Percentiles rank a stretch among this genome's conserved stretches.
Evolutionary conservation across 768 basidiomycete species (phyloP).

Genomic region (Pisolithus marmoratus): DNA sequence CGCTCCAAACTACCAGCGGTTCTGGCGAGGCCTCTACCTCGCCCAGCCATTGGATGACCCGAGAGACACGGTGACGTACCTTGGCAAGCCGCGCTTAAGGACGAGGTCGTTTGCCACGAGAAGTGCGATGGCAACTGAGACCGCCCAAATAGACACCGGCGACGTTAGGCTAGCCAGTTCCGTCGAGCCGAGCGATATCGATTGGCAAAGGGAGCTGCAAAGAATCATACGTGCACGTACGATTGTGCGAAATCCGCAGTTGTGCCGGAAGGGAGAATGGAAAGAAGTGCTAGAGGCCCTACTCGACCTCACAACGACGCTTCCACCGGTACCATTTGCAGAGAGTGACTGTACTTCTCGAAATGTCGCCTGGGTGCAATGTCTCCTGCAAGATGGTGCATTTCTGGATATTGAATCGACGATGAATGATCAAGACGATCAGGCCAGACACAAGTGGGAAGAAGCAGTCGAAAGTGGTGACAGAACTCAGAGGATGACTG

Average conservation of each 20-base stretch:
- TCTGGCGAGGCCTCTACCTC: constrained; percentile 69
- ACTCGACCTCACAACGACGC: constrained; percentile 40
- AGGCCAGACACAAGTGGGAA: background rate
- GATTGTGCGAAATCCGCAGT: constrained; percentile 31
- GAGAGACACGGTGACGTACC: constrained; percentile 38
- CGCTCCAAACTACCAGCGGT: constrained; percentile 31
- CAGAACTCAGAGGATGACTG: background rate
- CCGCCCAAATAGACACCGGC: background rate
- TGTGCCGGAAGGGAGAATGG: constrained; percentile 41
- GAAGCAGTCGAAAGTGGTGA: background rate
- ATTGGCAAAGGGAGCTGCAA: constrained; percentile 54
- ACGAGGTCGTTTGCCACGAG: too few relatives aligned
- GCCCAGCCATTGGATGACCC: constrained; percentile 60
- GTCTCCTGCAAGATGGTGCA: constrained; percentile 34
- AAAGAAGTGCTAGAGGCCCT: constrained; percentile 41
- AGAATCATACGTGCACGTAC: constrained; percentile 49
- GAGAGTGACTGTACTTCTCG: constrained; percentile 32
- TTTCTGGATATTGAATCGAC: constrained; percentile 38
- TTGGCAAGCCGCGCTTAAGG: constrained; percentile 16
- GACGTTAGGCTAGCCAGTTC: background rate
- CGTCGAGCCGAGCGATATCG: constrained; percentile 17
- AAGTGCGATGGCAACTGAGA: background rate
- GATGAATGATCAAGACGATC: background rate
- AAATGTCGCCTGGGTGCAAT: constrained; percentile 49
- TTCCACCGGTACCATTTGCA: constrained; percentile 32